Evolutionary conservation across 2,329 filamentous ascomycete species (phyloP), one percentile per base, ranked within the genome.

Genomic region (Colletotrichum cuscutae): DNA sequence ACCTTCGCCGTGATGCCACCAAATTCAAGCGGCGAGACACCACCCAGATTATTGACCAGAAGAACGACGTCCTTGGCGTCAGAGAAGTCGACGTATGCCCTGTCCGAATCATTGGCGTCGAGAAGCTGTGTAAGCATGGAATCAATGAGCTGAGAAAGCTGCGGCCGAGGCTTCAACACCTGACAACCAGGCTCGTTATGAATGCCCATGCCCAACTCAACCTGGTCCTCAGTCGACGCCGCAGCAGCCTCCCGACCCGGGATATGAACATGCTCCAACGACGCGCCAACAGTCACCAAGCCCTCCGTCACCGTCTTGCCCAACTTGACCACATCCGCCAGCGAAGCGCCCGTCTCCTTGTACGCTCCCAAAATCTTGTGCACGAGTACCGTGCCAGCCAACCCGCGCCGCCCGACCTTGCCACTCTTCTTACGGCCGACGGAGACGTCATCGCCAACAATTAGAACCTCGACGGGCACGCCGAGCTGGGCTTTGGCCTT

Each of bases 181-280:
- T 85, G 86, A 54, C 86, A 89, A 46, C 88, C 88, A 24, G 89
- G 85, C 77, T 91, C 89, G 76, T 93, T 93, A 80, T 93, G 91
- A 76, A 93, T 93, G 9, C 92, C 92, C 92, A 94, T 94, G 1
- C 92, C 92, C 75, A 93, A 86, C 81, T 93, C 91, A 26, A 92
- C 86, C 77, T 92, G 89, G 24, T 86, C 87, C 19, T 86, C 77
- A 0, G 85, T 26, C 81, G 62, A 86, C 13, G 80, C 79, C 1
- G 74, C 37, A 15, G 73, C 74, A 11, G 74, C 67, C 52, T 74
- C 80, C 3, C 87, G 82, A 0, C 88, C 88, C 3, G 88, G 88
- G 1, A 90, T 87, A 75, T 89, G 87, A 4, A 89, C 88, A 76
- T 89, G 88, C 26, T 83, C 81, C 42, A 89, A 77, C 13, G 85